Percentiles rank a stretch among this genome's conserved stretches.
Conservation (phyloP, 768 basidiomycete species). For the Chlorophyllum brunneum region DNA sequence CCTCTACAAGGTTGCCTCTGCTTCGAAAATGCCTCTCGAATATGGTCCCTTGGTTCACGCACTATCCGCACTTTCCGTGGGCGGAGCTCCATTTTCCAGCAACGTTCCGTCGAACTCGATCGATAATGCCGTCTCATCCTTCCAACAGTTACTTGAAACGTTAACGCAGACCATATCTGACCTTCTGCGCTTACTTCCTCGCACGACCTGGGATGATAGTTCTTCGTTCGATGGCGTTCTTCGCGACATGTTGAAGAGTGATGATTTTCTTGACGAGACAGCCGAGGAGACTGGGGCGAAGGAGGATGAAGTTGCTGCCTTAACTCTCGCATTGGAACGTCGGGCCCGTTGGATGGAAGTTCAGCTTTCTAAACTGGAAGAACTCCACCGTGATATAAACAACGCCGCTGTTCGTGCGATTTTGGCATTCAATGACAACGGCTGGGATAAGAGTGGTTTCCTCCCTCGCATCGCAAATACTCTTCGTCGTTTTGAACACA, state of each 20-base stretch:
- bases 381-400: constrained; percentile 87
- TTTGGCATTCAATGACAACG: constrained; percentile 78
- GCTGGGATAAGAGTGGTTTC: constrained; percentile 72
- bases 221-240: constrained; percentile 85
- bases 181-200: constrained; percentile 76
- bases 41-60: constrained; percentile 86
- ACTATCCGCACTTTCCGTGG: constrained; percentile 79
- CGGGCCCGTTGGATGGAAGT: constrained; percentile 95
- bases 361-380: constrained; percentile 83
- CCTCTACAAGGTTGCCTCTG: constrained; percentile 61
- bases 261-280: constrained; percentile 78
- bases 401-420: constrained; percentile 82
- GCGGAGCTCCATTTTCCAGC: constrained; percentile 79
- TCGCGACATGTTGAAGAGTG: constrained; percentile 84
- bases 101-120: constrained; percentile 86
- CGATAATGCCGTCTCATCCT: constrained; percentile 85
- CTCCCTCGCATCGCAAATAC: constrained; percentile 71
- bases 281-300: constrained; percentile 60
- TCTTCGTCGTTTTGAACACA: constrained; percentile 61
- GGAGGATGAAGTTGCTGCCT: constrained; percentile 81
- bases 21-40: constrained; percentile 77
- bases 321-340: constrained; percentile 80
- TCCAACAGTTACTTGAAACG: constrained; percentile 85
- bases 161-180: constrained; percentile 89
- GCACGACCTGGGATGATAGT: constrained; percentile 87